Evolutionary conservation across 1,284 basidiomycete species (phyloP), one percentile per base, ranked within the genome.

Genomic region (Wolfiporia cocos): DNA sequence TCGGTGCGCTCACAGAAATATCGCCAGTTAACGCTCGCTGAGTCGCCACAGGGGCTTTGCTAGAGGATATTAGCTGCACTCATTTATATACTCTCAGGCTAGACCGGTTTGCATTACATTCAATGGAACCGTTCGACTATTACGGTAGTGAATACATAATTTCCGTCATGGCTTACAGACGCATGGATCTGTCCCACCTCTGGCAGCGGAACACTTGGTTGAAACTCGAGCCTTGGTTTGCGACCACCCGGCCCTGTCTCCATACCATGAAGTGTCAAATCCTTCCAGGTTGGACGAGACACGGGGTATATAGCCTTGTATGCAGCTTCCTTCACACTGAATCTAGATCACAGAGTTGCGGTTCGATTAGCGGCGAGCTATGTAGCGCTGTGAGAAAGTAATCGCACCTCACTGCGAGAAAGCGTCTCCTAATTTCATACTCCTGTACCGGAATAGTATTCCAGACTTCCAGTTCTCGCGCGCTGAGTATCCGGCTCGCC

Each of bases 241-340:
- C 56, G 54, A 3, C 61, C 34, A 21, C 28, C 58, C 23, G 53
- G 52, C 28, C 41, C 45, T 17, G 46, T 22, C n/a, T 57, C 55
- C 17, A 70, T 54, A 23, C 67, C 55, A 39, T 54, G 59, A 46
- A 78, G 81, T 2, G 75, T 75, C 40, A 93, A 63, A 24, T 91
- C 78, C 56, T 88, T 86, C 90, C 90, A 93, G 2, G 74, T 76
- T n/a, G 85, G 75, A 17, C 60, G 66, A 31, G 73, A 55, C 19
- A 53, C 47, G 2, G 86, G 82, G 53, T 81, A 90, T 42, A 92
- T 56, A 0, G 92, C 89, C 61, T 96, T 95, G 69, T 92, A 94
- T 0, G 86, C 81, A 0, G 92, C 89, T 66, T 95, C 92, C 57
- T 96, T 96, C 26, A 86, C 70, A 34, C 81, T 75, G 87, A 87